Percentiles rank a stretch among this genome's conserved stretches.
Evolutionary conservation across 345 rosid species (phyloP).

Genomic region (Eutrema japonicum): DNA sequence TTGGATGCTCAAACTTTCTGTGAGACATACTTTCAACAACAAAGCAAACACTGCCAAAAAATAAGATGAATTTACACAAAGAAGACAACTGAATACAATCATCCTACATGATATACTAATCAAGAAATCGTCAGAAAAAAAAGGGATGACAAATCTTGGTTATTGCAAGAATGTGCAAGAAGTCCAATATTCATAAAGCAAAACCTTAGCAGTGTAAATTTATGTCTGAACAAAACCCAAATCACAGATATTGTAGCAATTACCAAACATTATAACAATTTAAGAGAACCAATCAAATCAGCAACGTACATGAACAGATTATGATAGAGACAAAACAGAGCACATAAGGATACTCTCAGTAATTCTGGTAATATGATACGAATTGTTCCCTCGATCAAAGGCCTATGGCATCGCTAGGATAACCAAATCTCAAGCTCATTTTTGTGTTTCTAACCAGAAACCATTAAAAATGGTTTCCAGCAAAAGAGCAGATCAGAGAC

Average conservation of each 20-base stretch:
- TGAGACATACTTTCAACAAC: slow-evolving; percentile 63
- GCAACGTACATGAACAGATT: background rate
- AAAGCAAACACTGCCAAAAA: background rate
- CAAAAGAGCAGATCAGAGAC: slow-evolving; percentile 38
- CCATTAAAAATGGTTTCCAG: background rate
- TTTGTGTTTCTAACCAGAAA: slow-evolving; percentile 40
- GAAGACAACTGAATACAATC: background rate
- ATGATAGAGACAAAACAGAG: background rate
- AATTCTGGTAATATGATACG: slow-evolving; percentile 8
- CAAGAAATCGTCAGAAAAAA: background rate
- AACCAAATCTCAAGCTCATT: slow-evolving; percentile 41
- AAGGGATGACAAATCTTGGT: background rate
- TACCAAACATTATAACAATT: background rate
- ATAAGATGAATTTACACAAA: background rate
- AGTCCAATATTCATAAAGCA: background rate
- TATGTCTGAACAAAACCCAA: too few relatives aligned
- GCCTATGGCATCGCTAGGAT: slow-evolving; percentile 38
- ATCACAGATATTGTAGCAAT: background rate
- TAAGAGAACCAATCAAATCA: background rate
- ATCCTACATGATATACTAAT: background rate
- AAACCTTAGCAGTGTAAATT: too few relatives aligned
- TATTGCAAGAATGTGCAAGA: background rate
- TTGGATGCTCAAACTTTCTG: slow-evolving; percentile 92
- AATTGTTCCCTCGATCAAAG: slow-evolving; percentile 44
- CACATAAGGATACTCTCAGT: background rate